Evolutionary conservation across 1,139 yeast genomes (phyloP), one percentile per base, ranked within the genome.

Genomic region (Nakaseomyces bracarensis): DNA sequence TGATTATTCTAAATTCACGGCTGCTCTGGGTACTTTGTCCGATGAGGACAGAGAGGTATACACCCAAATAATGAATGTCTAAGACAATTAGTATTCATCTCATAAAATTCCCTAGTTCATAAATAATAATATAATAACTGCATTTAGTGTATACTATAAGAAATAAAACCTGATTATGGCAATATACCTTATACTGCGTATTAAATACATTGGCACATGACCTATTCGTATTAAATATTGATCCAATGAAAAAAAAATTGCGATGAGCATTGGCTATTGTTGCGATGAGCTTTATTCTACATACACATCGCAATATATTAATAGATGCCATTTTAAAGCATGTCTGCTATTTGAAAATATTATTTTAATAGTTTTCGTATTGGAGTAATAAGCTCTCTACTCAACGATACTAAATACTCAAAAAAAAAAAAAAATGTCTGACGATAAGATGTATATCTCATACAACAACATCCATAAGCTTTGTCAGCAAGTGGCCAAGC

Each of bases 381-480:
- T n/a, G n/a, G n/a, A n/a, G n/a, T n/a, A n/a, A n/a, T n/a, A n/a
- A n/a, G n/a, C n/a, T n/a, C n/a, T n/a, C n/a, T n/a, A n/a, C n/a
- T n/a, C n/a, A n/a, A n/a, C n/a, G n/a, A n/a, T 28, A 8, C 7
- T 28, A 28, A 8, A 7, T 8, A 28, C 11, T 30, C 13, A 30
- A 19, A 30, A 7, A 8, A 9, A 15, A 9, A 5, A 26, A 26
- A 21, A n/a, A 11, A 52, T 48, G 50, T 40, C 45, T 10, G 46
- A 41, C 35, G 50, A 53, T 16, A 87, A 86, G 68, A 71, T 80
- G 68, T 87, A 80, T 72, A 84, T 89, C 55, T 81, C 94, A 47
- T 89, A 89, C 77, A 85, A 89, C 71, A 81, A 85, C 63, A 79
- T 89, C 44, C 97, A 89, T 70, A 93, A 89, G 69, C 75, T 87